phyloP scores from a whole-genome alignment of 257 asterid species.

The Primulina tabacum region DNA sequence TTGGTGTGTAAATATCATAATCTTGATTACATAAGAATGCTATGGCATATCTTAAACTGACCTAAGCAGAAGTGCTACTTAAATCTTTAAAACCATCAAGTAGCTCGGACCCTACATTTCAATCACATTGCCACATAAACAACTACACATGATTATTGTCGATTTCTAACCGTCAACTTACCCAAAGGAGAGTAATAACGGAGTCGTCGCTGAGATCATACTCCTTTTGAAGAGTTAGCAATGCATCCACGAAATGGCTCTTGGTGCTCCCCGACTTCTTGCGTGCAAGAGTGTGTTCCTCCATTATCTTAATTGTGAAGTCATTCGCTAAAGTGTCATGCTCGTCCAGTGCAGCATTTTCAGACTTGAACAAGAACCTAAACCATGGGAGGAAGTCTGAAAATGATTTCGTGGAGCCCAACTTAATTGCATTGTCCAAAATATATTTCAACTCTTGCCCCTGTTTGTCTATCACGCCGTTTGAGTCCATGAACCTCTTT shows the following conservation, averaged over 20 bases:
- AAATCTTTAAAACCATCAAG: background rate
- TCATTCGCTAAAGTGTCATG: constrained; percentile 45
- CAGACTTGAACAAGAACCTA: constrained; percentile 43
- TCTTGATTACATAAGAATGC: background rate
- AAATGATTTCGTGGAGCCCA: constrained; percentile 50
- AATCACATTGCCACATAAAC: too few relatives aligned
- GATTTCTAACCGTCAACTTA: constrained; percentile 19
- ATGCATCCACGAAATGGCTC: constrained; percentile 77
- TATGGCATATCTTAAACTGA: background rate
- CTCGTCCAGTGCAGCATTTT: constrained; percentile 42
- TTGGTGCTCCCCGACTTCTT: constrained; percentile 58
- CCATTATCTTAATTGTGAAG: constrained; percentile 71
- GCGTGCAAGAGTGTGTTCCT: constrained; percentile 70
- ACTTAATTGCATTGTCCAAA: constrained; percentile 44
- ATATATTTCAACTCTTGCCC: constrained; percentile 72
- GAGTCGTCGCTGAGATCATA: constrained; percentile 72
- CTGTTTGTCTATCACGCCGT: constrained; percentile 55
- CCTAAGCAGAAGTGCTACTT: background rate
- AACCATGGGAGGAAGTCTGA: constrained; percentile 64
- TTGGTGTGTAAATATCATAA: background rate
- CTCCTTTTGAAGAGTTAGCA: constrained; percentile 68
- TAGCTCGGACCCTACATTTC: background rate
- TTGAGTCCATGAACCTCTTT: constrained; percentile 60
- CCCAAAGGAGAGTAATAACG: constrained; percentile 79
- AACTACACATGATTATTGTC: too few relatives aligned